Conservation (phyloP, 139 green algal species). For the Closterium sp. region DNA sequence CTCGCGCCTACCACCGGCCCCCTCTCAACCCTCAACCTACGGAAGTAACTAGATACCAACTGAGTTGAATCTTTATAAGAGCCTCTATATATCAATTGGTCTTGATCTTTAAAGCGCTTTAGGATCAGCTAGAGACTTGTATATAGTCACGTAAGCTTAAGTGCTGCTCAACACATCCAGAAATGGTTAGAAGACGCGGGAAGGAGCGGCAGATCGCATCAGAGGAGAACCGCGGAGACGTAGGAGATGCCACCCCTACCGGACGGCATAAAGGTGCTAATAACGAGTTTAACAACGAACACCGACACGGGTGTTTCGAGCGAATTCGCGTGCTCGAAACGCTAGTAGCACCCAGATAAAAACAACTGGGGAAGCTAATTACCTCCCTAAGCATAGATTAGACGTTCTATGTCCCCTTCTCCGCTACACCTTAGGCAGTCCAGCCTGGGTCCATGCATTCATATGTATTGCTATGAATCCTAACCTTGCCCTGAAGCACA, state of each 20-base stretch:
- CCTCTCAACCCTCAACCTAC: not conserved
- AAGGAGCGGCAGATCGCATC: no score
- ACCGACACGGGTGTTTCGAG: not conserved
- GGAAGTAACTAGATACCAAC: no score
- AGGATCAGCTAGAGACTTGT: not conserved
- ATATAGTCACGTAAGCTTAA: not conserved
- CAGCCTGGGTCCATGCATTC: not conserved
- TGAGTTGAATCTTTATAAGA: no score
- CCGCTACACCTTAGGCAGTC: not conserved
- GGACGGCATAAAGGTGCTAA: not conserved
- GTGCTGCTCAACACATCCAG: not conserved
- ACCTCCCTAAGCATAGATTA: no score
- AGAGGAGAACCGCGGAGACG: not conserved
- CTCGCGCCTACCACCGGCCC: not conserved
- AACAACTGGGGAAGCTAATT: not conserved
- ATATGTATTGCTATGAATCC: not conserved
- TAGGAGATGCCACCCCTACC: not conserved
- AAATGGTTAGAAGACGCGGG: not conserved
- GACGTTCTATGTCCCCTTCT: no score
- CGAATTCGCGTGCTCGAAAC: not conserved
- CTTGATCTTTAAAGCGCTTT: not conserved
- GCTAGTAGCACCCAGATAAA: not conserved
- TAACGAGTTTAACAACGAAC: not conserved
- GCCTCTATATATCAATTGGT: no score
- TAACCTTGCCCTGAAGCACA: not conserved